Base-by-base conservation (phyloP, 1,284 basidiomycete species). In the Ceratobasidium sp. region DNA sequence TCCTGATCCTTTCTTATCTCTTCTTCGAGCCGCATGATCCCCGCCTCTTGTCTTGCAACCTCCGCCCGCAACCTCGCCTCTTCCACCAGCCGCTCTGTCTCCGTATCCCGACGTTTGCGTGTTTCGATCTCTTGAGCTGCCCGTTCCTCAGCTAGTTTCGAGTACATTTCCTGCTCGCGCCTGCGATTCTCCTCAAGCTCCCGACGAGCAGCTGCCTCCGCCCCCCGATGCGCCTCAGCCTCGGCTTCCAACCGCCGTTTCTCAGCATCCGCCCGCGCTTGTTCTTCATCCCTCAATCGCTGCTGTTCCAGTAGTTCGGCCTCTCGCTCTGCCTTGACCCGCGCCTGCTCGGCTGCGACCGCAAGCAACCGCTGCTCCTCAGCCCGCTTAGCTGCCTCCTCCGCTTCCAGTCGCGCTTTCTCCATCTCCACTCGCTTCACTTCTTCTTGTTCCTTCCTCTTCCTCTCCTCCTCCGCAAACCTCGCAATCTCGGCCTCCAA, bases 131-230 rank as follows among this genome's bases (percentile, higher is more conserved):
- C 44, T 33, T 65, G 27, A 63, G 77, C 45, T 75, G 81, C 47
- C 78, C 1, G 75, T 81, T 14, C 80, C 79, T 19, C 83, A 83
- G 63, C 82, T 81, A 51, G 82, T 83, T 59, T 71, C 17, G 67
- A 71, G 15, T 47, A 45, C 67, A 60, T 71, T 81, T 85, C 84
- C 36, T 71, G 82, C 78, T 84, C 50, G 79, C 84, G 71, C 79
- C 84, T 67, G 79, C 82, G 72, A 82, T 87, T 83, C 82, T 85
- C 78, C 81, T 86, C 80, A 73, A 75, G 75, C 73, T 79, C 78
- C 59, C 66, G 64, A 45, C 77, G 76, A 17, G 69, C 54, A 53
- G 50, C 53, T 22, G 48, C 57, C 41, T 77, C 75, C 14, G 73
- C 76, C 36, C 74, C 69, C 15, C 53, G 63, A 31, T 57, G 47